phyloP scores from a whole-genome alignment of 2,329 filamentous ascomycete genomes.

The Calonectria hawksworthii region DNA sequence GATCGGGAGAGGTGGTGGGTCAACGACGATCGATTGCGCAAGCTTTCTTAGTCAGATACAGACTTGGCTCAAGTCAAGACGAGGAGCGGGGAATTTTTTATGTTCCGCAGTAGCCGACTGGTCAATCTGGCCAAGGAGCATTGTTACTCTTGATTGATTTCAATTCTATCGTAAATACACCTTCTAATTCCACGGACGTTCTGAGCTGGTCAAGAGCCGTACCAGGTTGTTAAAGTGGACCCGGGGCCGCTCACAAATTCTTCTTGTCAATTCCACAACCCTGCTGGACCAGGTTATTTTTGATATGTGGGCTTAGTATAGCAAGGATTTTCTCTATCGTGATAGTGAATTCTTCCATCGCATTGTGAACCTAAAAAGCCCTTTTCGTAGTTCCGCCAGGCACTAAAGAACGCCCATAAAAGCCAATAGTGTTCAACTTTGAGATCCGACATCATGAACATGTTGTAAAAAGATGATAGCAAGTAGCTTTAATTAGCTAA shows the following conservation, averaged over 20 bases:
- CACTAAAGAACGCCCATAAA: background rate
- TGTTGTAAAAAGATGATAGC: background rate
- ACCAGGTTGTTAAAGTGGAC: background rate
- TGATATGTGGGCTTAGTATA: background rate
- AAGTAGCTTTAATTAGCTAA: background rate
- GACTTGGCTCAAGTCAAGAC: background rate
- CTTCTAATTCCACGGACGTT: background rate
- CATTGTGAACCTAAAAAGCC: background rate
- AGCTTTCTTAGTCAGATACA: background rate
- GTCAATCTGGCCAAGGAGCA: background rate
- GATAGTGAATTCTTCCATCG: background rate
- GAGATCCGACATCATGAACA: too few relatives aligned
- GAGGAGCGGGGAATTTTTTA: background rate
- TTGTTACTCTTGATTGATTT: background rate
- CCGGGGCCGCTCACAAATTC: background rate
- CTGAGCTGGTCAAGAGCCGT: background rate
- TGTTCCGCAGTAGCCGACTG: background rate
- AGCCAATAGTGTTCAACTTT: background rate
- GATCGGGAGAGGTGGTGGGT: background rate
- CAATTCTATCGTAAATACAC: background rate
- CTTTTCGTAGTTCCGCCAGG: background rate
- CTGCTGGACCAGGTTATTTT: background rate
- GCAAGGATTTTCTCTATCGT: background rate
- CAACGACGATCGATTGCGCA: conserved; percentile 1
- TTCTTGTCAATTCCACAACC: background rate